Conservation (phyloP, 257 asterid species). For the Solanum paucissectum region DNA sequence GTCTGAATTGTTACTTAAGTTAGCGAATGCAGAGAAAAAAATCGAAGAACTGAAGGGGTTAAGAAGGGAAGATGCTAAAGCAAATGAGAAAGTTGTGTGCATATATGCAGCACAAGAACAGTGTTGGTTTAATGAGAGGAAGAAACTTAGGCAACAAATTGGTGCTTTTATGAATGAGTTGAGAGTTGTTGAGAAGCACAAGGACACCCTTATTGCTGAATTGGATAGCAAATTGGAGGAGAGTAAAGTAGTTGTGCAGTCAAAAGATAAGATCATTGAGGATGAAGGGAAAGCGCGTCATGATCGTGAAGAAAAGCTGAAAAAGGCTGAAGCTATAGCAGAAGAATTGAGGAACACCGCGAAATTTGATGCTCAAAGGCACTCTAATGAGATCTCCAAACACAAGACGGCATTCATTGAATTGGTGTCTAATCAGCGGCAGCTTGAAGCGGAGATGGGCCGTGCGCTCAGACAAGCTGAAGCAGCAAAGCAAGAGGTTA, state of each 20-base stretch:
- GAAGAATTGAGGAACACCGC: slow-evolving; percentile 38
- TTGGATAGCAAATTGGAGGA: slow-evolving; percentile 44
- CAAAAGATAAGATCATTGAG: slow-evolving; percentile 42
- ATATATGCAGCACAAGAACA: slow-evolving; percentile 83
- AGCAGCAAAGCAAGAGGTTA: slow-evolving; percentile 59
- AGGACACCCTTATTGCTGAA: slow-evolving; percentile 34
- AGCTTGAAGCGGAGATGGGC: slow-evolving; percentile 85
- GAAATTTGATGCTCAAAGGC: slow-evolving; percentile 45
- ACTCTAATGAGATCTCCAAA: slow-evolving; percentile 42
- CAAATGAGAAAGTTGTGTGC: slow-evolving; percentile 73
- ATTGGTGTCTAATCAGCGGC: slow-evolving; percentile 80
- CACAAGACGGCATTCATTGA: slow-evolving; percentile 75
- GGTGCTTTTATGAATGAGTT: slow-evolving; percentile 53
- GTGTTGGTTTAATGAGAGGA: slow-evolving; percentile 65
- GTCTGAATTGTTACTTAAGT: slow-evolving; percentile 32
- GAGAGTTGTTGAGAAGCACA: slow-evolving; percentile 33
- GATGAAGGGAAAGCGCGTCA: slow-evolving; percentile 31
- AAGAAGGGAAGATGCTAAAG: slow-evolving; percentile 81
- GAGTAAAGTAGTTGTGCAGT: slow-evolving; percentile 23
- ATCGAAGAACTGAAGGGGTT: slow-evolving; percentile 43
- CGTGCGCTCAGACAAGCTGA: slow-evolving; percentile 74
- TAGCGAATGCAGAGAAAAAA: slow-evolving; percentile 40
- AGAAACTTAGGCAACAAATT: slow-evolving; percentile 58
- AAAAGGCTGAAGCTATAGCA: slow-evolving; percentile 25
- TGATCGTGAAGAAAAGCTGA: slow-evolving; percentile 46